A percentile compares a stretch with the other conserved stretches of the same genome.
phyloP scores from a whole-genome alignment of 2,329 filamentous ascomycete genomes.

The Hortaea werneckii region DNA sequence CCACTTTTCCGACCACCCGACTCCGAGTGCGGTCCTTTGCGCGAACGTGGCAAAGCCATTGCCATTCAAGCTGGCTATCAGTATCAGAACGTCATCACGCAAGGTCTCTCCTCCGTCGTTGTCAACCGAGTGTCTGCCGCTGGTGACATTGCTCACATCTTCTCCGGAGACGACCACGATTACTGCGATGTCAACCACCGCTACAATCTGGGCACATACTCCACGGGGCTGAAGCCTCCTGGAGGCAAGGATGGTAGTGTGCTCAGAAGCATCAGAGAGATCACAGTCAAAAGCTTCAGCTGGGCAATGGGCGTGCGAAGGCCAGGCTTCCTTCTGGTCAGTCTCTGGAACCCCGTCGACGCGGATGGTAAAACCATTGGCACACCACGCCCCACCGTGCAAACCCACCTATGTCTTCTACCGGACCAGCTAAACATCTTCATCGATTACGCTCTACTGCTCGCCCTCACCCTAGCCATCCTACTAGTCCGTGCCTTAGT shows the following conservation, averaged over 20 bases:
- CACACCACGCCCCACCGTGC: conserved; percentile 49
- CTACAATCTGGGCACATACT: conserved; percentile 17
- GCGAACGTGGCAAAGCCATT: conserved; percentile 81
- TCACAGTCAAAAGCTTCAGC: conserved; percentile 89
- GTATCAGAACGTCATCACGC: conserved; percentile 87
- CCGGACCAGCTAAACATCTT: conserved; percentile 82
- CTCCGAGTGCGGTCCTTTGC: conserved; percentile 76
- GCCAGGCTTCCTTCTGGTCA: conserved; percentile 80
- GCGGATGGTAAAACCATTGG: conserved; percentile 25
- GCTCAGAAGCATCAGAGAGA: conserved; percentile 50
- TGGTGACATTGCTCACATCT: conserved; percentile 74
- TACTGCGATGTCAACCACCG: conserved; percentile 86
- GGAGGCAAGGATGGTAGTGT: conserved; percentile 24
- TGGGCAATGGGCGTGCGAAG: conserved; percentile 92
- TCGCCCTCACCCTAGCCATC: conserved; percentile 42
- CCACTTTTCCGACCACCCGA: conserved; percentile 73
- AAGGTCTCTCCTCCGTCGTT: conserved; percentile 64
- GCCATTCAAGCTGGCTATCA: conserved; percentile 73
- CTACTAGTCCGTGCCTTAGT: conserved; percentile 37
- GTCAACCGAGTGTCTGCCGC: conserved; percentile 51
- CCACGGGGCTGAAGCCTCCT: neutral
- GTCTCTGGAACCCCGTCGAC: conserved; percentile 85
- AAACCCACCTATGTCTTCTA: conserved; percentile 82
- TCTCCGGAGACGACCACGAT: conserved; percentile 95
- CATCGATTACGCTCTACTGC: conserved; percentile 61